Percentiles rank a stretch among this genome's conserved stretches.
These are phyloP conservation scores for Psidium guajava DNA, from an alignment of 345 rosid genomes.

Conservation along the genomic window DNA sequence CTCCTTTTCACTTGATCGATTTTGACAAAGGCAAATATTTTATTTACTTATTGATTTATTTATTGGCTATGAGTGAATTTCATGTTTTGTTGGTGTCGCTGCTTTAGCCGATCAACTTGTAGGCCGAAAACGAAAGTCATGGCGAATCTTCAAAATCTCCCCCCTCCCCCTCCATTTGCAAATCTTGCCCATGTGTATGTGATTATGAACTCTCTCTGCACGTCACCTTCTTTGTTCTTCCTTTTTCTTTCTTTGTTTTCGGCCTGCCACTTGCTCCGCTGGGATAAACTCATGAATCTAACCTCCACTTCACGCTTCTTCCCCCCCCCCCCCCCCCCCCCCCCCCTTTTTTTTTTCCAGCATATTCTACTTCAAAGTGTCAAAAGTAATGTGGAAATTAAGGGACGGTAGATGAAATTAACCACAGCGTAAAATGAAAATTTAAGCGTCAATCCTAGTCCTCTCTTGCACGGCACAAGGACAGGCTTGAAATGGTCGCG, in stretches of 20 bases:
- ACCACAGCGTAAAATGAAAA: neutral
- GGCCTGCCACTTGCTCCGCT: no score
- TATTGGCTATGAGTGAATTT: neutral
- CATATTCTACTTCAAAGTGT: neutral
- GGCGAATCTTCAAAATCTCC: neutral
- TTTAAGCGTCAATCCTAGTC: neutral
- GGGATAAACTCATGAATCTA: neutral
- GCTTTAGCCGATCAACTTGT: neutral
- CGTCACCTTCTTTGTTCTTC: neutral
- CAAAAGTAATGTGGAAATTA: neutral
- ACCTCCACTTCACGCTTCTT: neutral
- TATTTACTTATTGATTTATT: neutral
- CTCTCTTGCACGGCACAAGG: neutral
- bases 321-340: no score
- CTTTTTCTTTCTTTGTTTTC: no score
- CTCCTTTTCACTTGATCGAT: neutral
- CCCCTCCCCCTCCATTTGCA: neutral
- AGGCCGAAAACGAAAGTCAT: neutral
- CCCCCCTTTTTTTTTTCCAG: neutral
- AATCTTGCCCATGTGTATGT: neutral
- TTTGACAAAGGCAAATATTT: neutral
- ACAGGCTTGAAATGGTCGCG: neutral
- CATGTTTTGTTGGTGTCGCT: neutral
- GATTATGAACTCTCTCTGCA: neutral
- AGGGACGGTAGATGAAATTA: neutral